Evolutionary conservation across 495 filamentous ascomycete species (phyloP).

Genomic region (Pyrenula massariospora): DNA sequence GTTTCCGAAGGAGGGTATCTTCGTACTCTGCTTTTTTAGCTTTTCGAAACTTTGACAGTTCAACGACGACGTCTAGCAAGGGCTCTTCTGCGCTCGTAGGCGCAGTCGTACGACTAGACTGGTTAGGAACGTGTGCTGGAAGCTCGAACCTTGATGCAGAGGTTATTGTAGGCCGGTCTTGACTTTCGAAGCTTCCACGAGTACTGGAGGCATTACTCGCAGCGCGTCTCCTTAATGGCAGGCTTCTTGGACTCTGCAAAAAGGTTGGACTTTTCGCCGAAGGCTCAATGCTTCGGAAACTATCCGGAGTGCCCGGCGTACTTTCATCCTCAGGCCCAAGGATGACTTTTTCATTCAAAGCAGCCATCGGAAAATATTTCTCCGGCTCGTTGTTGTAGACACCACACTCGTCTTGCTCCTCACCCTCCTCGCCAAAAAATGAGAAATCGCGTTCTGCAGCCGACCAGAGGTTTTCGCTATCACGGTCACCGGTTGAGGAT

Average conservation of each 20-base stretch:
- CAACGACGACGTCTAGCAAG: conserved; percentile 32
- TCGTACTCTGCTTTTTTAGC: conserved; percentile 33
- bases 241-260: neutral
- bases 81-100: conserved; percentile 6
- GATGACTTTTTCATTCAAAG: conserved; percentile 29
- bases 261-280: conserved; percentile 2
- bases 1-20: conserved; percentile 1
- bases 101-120: too few relatives aligned
- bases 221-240: neutral
- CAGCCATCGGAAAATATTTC: conserved; percentile 32
- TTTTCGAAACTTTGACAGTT: conserved; percentile 35
- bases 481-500: conserved; percentile 49
- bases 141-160: neutral
- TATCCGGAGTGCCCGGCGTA: neutral
- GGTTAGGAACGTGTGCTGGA: neutral
- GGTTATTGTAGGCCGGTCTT: neutral
- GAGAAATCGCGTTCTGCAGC: conserved; percentile 49
- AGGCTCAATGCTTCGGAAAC: neutral
- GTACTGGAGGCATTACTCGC: neutral
- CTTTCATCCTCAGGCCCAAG: conserved; percentile 22
- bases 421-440: conserved; percentile 46
- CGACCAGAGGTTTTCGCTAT: conserved; percentile 49
- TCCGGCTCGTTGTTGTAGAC: conserved; percentile 31
- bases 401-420: conserved; percentile 29
- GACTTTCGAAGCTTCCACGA: neutral